These are phyloP conservation scores for Auriculariales sp. DNA, from an alignment of 768 basidiomycete species.

Conservation along the genomic window DNA sequence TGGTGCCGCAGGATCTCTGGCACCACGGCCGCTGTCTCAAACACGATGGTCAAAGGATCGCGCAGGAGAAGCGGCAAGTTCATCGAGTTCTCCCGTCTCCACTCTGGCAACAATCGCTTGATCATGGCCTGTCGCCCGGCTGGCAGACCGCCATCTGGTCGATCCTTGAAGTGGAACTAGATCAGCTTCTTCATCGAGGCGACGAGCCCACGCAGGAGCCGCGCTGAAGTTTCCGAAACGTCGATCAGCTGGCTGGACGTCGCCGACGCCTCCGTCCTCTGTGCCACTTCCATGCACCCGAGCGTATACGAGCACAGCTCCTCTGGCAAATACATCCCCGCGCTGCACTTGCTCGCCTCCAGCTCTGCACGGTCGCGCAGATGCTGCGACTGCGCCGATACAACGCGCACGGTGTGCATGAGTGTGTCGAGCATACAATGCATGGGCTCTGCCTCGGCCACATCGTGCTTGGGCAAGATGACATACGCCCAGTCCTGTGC, in stretches of 20 bases:
- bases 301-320: slow-evolving; percentile 86
- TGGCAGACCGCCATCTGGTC: slow-evolving; percentile 62
- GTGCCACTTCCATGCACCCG: slow-evolving; percentile 61
- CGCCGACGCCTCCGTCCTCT: slow-evolving; percentile 37
- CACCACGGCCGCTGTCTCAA: slow-evolving; percentile 81
- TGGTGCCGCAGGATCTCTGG: slow-evolving; percentile 68
- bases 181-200: slow-evolving; percentile 53
- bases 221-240: slow-evolving; percentile 60
- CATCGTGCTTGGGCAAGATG: slow-evolving; percentile 27
- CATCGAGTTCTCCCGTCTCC: slow-evolving; percentile 74
- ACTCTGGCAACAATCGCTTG: slow-evolving; percentile 80
- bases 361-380: slow-evolving; percentile 65
- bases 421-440: slow-evolving; percentile 82
- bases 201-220: slow-evolving; percentile 66
- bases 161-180: slow-evolving; percentile 49
- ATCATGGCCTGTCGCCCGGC: slow-evolving; percentile 74
- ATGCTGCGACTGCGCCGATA: slow-evolving; percentile 77
- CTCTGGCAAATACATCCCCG: slow-evolving; percentile 82
- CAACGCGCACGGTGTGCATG: slow-evolving; percentile 57
- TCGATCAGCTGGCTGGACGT: slow-evolving; percentile 47
- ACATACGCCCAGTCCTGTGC: slow-evolving; percentile 57
- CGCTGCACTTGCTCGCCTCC: slow-evolving; percentile 58
- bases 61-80: slow-evolving; percentile 77
- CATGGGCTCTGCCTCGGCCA: slow-evolving; percentile 38
- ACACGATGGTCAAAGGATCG: slow-evolving; percentile 78